Base-by-base conservation (phyloP, 345 rosid genomes). In the Eutrema heterophyllum region DNA sequence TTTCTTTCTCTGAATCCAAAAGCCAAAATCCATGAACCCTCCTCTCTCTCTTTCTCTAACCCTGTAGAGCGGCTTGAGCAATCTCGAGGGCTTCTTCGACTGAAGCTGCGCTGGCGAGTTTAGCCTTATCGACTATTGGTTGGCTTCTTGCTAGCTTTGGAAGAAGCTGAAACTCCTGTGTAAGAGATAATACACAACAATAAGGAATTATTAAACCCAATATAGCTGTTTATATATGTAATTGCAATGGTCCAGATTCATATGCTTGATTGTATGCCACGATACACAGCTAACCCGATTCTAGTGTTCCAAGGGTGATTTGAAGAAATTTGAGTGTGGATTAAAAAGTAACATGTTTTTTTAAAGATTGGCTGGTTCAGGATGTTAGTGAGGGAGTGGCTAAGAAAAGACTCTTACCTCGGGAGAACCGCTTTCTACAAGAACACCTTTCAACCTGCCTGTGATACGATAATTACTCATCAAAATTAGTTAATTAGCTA, bases 381-480 rank as follows among this genome's bases (percentile, higher is more conserved):
- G 24, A 21, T 21, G 24, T 21, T 21, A 54, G 14, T 13, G 58
- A 29, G 39, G 21, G 59, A 30, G 59, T 3, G 18, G 4, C 6
- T 41, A 13, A 45, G 30, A 16, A 16, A 70, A 57, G 41, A 16
- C 55, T 53, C 53, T 48, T 87, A 94, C 99, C 97, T 95, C 99
- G 18, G 97, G 82, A 46, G 86, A 88, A 64, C 99, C 99, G 16
- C 97, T 95, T 85, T 92, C 99, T 14, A 95, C 83, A 39, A 95
- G 93, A 65, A 91, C 93, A 76, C 97, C 97, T 83, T 89, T 94
- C 85, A 94, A 69, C 82, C 87, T 89, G 35, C 97, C 98, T 91
- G 88, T 48, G 9, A 15, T 64, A 49, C 11, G 38, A 66, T 66
- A 9, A 73, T 73, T 33, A 68, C 13, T 38, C 54, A 43, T 49